phyloP scores from a whole-genome alignment of 177 flowering plant genomes.

The Vitis hybrid region DNA sequence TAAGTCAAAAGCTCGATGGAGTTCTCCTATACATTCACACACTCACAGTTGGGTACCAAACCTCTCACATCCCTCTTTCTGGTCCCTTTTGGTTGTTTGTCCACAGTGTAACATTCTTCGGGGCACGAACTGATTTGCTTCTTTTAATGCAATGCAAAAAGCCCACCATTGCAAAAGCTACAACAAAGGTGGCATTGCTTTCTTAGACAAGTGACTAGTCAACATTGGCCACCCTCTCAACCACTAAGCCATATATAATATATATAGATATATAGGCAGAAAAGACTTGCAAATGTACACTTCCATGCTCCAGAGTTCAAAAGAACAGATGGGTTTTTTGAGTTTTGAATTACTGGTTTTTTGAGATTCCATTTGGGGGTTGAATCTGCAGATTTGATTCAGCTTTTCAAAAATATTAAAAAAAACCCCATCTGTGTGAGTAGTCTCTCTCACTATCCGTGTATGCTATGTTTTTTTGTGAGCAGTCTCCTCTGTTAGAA shows the following conservation, averaged over 20 bases:
- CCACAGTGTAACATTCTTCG: no score
- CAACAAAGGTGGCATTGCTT: conserved; percentile 34
- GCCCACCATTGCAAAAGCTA: conserved; percentile 32
- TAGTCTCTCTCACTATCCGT: conserved; percentile 20
- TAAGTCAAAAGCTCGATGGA: no score
- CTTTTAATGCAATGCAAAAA: conserved; percentile 48
- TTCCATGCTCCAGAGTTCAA: neutral
- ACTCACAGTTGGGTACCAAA: no score
- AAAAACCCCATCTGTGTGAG: conserved; percentile 15
- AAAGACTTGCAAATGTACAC: no score
- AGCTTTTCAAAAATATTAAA: conserved; percentile 1
- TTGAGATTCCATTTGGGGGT: conserved; percentile 12
- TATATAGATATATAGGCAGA: neutral
- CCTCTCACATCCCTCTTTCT: no score
- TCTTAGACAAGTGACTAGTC: conserved; percentile 30
- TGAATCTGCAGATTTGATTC: conserved; percentile 15
- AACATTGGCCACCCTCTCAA: conserved; percentile 15
- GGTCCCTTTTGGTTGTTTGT: no score
- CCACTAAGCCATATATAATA: neutral
- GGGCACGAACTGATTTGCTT: conserved; percentile 27
- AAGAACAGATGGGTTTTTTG: neutral
- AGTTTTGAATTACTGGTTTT: neutral
- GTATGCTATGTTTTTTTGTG: neutral
- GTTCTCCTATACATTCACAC: no score
- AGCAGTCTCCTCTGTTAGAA: conserved; percentile 16